These are phyloP conservation scores for Paraglomus brasilianum DNA, from an alignment of 192 early-diverging fungal species.

Conservation along the genomic window DNA sequence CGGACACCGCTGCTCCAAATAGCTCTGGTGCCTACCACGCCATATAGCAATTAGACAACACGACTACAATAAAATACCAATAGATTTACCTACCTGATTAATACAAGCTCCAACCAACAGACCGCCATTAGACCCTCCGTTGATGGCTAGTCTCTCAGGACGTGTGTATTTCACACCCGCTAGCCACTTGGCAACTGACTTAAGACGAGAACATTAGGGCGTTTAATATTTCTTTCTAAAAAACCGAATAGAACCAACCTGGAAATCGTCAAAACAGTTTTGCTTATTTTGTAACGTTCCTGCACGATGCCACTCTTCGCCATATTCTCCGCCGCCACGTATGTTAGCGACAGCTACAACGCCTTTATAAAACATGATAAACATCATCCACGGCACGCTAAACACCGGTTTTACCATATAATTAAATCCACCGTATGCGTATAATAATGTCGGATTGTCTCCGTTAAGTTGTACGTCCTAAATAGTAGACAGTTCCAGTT, in stretches of 20 bases:
- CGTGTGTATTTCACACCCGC: slow-evolving; percentile 56
- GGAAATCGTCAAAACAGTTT: slow-evolving; percentile 77
- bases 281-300: slow-evolving; percentile 66
- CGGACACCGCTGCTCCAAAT: slow-evolving; percentile 61
- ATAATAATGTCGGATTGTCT: slow-evolving; percentile 58
- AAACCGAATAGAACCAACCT: slow-evolving; percentile 32
- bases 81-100: slow-evolving; percentile 50
- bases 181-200: slow-evolving; percentile 60
- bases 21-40: slow-evolving; percentile 59
- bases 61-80: neutral
- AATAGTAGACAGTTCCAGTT: neutral
- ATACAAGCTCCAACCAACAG: slow-evolving; percentile 66
- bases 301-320: slow-evolving; percentile 51
- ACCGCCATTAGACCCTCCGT: slow-evolving; percentile 74
- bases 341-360: slow-evolving; percentile 65
- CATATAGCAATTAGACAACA: neutral
- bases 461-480: slow-evolving; percentile 48
- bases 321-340: slow-evolving; percentile 69
- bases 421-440: slow-evolving; percentile 73
- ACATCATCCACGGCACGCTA: slow-evolving; percentile 36
- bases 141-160: slow-evolving; percentile 55
- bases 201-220: neutral
- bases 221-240: neutral
- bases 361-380: slow-evolving; percentile 56
- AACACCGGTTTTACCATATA: slow-evolving; percentile 51